Conservation (phyloP, 176 grass and related monocot genomes). For the Calamus simplicifolius region DNA sequence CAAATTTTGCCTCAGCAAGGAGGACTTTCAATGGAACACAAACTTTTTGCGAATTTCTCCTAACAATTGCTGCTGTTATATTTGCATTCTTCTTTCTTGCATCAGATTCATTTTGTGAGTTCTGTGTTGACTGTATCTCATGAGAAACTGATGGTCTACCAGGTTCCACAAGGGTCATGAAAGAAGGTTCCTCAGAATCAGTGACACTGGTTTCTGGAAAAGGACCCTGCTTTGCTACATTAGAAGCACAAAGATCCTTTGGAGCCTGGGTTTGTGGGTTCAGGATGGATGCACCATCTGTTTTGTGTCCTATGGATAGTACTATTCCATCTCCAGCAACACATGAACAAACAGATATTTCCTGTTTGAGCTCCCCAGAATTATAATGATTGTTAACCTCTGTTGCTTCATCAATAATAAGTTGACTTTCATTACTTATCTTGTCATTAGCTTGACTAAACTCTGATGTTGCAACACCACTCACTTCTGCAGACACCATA, state of each 20-base stretch:
- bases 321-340: background rate
- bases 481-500: too few species aligned
- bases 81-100: slow-evolving; percentile 19
- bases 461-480: too few species aligned
- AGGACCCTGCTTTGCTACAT: slow-evolving; percentile 2
- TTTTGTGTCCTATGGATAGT: slow-evolving; percentile 11
- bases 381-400: too few species aligned
- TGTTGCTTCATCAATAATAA: too few species aligned
- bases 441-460: too few species aligned
- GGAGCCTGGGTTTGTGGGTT: slow-evolving; percentile 10
- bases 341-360: background rate
- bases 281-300: slow-evolving; percentile 3
- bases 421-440: too few species aligned
- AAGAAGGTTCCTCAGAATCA: background rate
- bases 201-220: slow-evolving; percentile 5
- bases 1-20: slow-evolving; percentile 41
- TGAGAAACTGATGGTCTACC: background rate
- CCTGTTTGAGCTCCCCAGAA: too few species aligned
- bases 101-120: slow-evolving; percentile 11
- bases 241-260: slow-evolving; percentile 15
- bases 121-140: slow-evolving; percentile 11
- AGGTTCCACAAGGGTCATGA: slow-evolving; percentile 1
- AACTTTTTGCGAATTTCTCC: slow-evolving; percentile 27
- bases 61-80: background rate
- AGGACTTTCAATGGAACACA: slow-evolving; percentile 49